These are phyloP conservation scores for Botrytis squamosa DNA, from an alignment of 2,329 filamentous ascomycete species.

Conservation along the genomic window DNA sequence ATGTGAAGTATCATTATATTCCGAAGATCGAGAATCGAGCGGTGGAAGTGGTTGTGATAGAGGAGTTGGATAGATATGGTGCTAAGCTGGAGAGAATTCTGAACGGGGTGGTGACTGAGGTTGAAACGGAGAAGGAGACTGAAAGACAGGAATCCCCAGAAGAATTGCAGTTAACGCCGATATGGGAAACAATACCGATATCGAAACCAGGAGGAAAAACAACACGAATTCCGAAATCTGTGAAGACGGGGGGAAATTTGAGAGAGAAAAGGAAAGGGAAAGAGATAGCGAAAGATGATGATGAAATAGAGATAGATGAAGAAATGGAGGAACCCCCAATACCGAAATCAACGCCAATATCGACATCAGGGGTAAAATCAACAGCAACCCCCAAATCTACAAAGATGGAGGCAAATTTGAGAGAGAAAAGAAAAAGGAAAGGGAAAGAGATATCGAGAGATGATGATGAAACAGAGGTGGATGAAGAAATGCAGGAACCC, in stretches of 20 bases:
- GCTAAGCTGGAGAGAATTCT: not conserved
- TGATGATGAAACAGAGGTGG: too few species aligned
- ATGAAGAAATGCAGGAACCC: not conserved
- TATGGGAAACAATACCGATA: not conserved
- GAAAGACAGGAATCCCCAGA: not conserved
- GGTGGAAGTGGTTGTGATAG: not conserved
- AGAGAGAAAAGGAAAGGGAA: too few species aligned
- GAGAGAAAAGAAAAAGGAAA: too few species aligned
- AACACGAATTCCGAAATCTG: not conserved
- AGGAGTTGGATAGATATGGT: not conserved
- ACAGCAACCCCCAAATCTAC: too few species aligned
- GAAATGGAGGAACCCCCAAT: too few species aligned
- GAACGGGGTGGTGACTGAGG: not conserved
- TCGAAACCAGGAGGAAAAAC: not conserved
- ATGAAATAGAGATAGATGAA: too few species aligned
- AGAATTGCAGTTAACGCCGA: not conserved
- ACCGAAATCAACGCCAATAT: too few species aligned
- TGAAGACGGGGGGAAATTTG: too few species aligned
- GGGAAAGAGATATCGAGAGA: too few species aligned
- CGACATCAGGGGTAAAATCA: too few species aligned
- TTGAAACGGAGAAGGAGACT: accelerated
- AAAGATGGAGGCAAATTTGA: too few species aligned
- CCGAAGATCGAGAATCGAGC: not conserved
- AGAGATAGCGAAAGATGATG: too few species aligned
- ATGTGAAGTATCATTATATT: not conserved